Evolutionary conservation across 2,329 filamentous ascomycete species (phyloP).

Genomic region (Venturia nashicola): DNA sequence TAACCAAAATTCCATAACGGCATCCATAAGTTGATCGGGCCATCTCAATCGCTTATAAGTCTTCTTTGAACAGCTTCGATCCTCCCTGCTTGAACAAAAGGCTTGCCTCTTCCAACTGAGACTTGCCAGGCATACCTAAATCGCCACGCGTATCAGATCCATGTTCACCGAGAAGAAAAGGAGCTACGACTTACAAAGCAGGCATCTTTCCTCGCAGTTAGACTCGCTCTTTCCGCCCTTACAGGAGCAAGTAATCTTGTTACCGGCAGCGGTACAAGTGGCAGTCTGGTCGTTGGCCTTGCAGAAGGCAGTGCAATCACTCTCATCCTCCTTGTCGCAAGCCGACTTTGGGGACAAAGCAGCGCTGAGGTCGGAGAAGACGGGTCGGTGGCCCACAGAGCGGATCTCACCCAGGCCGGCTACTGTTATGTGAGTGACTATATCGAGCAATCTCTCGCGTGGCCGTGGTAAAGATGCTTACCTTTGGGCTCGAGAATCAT

Average conservation of each 20-base stretch:
- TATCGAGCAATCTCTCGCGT: neutral
- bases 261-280: slow-evolving; percentile 1
- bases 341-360: neutral
- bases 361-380: neutral
- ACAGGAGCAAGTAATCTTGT: slow-evolving; percentile 8
- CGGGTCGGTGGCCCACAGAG: neutral
- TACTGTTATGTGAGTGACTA: neutral
- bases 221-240: slow-evolving; percentile 9
- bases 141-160: neutral
- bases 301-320: slow-evolving; percentile 9
- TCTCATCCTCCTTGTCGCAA: slow-evolving; percentile 8
- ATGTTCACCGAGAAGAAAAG: too few species aligned
- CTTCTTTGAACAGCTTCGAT: neutral
- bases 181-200: slow-evolving; percentile 5
- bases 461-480: neutral
- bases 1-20: neutral
- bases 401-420: neutral
- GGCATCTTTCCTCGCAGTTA: slow-evolving; percentile 8
- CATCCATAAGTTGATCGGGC: neutral
- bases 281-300: slow-evolving; percentile 3
- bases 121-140: slow-evolving; percentile 8
- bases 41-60: neutral
- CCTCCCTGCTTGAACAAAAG: slow-evolving; percentile 1
- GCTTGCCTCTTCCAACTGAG: slow-evolving; percentile 7
- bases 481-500: slow-evolving; percentile 8